Evolutionary conservation across 495 filamentous ascomycete species (phyloP).

Genomic region (Aspergillus steynii): DNA sequence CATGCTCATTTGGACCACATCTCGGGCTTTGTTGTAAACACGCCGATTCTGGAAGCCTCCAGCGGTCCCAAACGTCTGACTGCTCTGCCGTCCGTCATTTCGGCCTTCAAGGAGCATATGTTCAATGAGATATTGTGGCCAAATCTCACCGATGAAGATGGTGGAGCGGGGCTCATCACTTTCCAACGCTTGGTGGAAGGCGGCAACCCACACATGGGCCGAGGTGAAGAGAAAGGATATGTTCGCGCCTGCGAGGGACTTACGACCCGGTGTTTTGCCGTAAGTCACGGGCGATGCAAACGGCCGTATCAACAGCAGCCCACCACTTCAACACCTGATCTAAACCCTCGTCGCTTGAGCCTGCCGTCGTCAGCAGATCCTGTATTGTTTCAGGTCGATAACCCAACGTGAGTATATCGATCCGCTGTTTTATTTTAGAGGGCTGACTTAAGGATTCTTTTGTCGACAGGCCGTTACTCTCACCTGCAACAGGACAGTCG

Average conservation of each 20-base stretch:
- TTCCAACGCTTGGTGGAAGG: constrained; percentile 86
- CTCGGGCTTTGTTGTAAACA: constrained; percentile 88
- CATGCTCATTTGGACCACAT: constrained; percentile 95
- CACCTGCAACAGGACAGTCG: background rate
- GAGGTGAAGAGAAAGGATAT: constrained; percentile 75
- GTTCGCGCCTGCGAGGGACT: constrained; percentile 82
- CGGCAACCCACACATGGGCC: constrained; percentile 77
- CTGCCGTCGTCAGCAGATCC: background rate
- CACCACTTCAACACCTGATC: background rate
- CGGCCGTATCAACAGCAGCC: constrained; percentile 50
- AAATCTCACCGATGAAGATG: constrained; percentile 93
- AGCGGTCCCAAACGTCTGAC: constrained; percentile 77
- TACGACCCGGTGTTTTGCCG: constrained; percentile 70
- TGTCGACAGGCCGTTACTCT: background rate
- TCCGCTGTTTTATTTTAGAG: background rate
- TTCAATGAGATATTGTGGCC: constrained; percentile 99
- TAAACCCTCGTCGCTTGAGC: background rate
- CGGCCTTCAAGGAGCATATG: constrained; percentile 86
- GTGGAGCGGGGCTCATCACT: constrained; percentile 86
- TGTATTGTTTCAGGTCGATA: background rate
- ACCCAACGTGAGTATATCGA: background rate
- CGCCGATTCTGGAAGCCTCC: constrained; percentile 74
- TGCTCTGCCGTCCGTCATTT: constrained; percentile 79
- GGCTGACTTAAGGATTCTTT: background rate
- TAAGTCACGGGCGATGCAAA: constrained; percentile 88